Evolutionary conservation across 1,139 yeast genomes (phyloP).

Genomic region (Barnettozyma hawaiiensis): DNA sequence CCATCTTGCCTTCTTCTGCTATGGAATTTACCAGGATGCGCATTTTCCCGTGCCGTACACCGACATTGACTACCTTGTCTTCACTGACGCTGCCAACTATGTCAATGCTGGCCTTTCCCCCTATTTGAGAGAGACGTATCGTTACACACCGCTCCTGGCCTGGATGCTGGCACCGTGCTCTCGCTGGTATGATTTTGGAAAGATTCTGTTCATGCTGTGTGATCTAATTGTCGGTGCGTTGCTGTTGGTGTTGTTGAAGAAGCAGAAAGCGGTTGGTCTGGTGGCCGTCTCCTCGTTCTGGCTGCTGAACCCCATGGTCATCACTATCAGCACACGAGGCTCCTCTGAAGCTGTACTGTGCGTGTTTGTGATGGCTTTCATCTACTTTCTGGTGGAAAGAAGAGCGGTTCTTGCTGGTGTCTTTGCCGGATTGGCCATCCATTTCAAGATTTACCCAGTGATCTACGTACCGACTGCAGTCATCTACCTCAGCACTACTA

Average conservation of each 20-base stretch:
- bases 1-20: slow-evolving; percentile 64
- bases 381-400: slow-evolving; percentile 39
- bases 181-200: slow-evolving; percentile 59
- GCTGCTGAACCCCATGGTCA: slow-evolving; percentile 93
- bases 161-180: slow-evolving; percentile 68
- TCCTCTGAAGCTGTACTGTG: slow-evolving; percentile 88
- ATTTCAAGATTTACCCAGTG: slow-evolving; percentile 86
- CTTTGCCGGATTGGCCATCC: slow-evolving; percentile 72
- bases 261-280: too few relatives aligned
- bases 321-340: slow-evolving; percentile 89
- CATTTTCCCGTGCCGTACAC: slow-evolving; percentile 79
- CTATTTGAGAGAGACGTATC: slow-evolving; percentile 76
- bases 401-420: slow-evolving; percentile 50
- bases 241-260: slow-evolving; percentile 41
- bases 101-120: slow-evolving; percentile 68
- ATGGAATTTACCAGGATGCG: slow-evolving; percentile 84
- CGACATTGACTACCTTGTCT: slow-evolving; percentile 89
- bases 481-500: slow-evolving; percentile 13
- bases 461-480: slow-evolving; percentile 44
- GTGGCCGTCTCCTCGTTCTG: slow-evolving; percentile 73
- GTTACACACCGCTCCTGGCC: slow-evolving; percentile 87
- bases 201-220: slow-evolving; percentile 65
- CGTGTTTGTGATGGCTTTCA: slow-evolving; percentile 60
- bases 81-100: slow-evolving; percentile 82
- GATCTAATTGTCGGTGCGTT: slow-evolving; percentile 79